Evolutionary conservation across 768 basidiomycete species (phyloP).

Genomic region (Mycena alexandri): DNA sequence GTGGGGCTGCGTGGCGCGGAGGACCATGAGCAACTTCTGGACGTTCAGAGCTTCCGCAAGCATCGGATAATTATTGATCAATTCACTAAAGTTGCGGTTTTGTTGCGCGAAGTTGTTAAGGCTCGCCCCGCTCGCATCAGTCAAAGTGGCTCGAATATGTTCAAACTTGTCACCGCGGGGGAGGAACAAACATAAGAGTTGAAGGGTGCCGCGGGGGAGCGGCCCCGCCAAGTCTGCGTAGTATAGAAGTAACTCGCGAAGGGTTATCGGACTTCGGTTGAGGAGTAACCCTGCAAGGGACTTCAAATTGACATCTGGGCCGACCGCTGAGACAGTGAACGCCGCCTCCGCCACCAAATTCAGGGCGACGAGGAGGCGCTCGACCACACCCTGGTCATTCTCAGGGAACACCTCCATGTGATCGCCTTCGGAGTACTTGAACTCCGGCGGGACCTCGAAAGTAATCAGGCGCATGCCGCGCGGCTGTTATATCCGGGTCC

Average conservation of each 20-base stretch:
- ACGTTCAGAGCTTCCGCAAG: too few relatives aligned
- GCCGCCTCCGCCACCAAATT: conserved; percentile 33
- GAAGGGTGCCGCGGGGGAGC: conserved; percentile 23
- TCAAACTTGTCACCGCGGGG: conserved; percentile 20
- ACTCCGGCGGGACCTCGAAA: conserved; percentile 23
- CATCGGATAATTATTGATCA: conserved; percentile 19
- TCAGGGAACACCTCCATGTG: conserved; percentile 34
- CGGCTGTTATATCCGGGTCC: too few relatives aligned
- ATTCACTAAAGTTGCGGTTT: conserved; percentile 26
- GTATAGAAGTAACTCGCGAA: conserved; percentile 29
- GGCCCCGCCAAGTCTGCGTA: conserved; percentile 30
- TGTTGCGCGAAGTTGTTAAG: conserved; percentile 3
- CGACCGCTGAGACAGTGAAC: conserved; percentile 25
- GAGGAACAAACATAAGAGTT: conserved; percentile 18
- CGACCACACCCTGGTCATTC: conserved; percentile 30
- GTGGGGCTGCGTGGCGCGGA: too few relatives aligned
- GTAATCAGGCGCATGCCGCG: conserved; percentile 28
- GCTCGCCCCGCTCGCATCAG: not conserved
- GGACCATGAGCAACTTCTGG: too few relatives aligned
- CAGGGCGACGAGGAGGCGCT: conserved; percentile 24
- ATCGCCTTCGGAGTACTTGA: conserved; percentile 28
- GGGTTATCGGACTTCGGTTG: conserved; percentile 14
- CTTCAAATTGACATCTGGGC: conserved; percentile 14
- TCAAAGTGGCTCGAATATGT: conserved; percentile 8
- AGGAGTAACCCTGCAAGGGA: conserved; percentile 19